Conservation (phyloP, 2,329 filamentous ascomycete genomes). For the Onygena corvina region DNA sequence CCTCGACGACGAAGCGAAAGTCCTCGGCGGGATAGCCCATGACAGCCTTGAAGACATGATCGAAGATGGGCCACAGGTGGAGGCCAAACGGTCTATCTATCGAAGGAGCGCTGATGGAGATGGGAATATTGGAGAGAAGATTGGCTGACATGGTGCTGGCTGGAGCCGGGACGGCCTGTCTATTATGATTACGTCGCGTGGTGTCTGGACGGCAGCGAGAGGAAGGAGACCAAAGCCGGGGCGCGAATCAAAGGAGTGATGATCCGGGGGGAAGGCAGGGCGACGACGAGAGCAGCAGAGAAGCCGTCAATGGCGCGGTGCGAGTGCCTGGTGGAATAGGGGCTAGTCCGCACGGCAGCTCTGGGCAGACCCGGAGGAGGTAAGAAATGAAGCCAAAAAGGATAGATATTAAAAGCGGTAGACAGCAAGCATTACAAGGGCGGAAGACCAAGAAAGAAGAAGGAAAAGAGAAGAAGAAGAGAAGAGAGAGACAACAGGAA, state of each 20-base stretch:
- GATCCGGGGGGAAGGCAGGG: background rate
- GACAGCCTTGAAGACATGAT: conserved; percentile 59
- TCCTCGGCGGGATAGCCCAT: conserved; percentile 67
- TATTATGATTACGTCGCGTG: no score
- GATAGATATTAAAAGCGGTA: conserved; percentile 8
- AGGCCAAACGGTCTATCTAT: conserved; percentile 78
- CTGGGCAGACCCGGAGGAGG: background rate
- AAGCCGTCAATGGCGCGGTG: background rate
- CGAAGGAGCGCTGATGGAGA: conserved; percentile 43
- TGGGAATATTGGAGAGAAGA: conserved; percentile 13
- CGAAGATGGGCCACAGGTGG: conserved; percentile 78
- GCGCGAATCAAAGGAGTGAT: background rate
- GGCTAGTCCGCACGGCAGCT: background rate
- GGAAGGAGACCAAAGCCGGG: background rate
- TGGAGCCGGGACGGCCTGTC: no score
- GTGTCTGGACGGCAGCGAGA: conserved; percentile 7
- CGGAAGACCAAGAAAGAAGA: background rate
- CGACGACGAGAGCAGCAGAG: background rate
- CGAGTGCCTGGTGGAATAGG: conserved; percentile 1
- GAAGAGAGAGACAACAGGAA: background rate
- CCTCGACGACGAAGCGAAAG: conserved; percentile 63
- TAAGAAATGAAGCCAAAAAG: conserved; percentile 5
- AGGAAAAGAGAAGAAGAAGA: conserved; percentile 3
- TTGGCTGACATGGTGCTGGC: conserved; percentile 7
- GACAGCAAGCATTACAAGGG: conserved; percentile 7